These are phyloP conservation scores for Camellia oleifera DNA, from an alignment of 179 eudicot genomes.

Conservation along the genomic window DNA sequence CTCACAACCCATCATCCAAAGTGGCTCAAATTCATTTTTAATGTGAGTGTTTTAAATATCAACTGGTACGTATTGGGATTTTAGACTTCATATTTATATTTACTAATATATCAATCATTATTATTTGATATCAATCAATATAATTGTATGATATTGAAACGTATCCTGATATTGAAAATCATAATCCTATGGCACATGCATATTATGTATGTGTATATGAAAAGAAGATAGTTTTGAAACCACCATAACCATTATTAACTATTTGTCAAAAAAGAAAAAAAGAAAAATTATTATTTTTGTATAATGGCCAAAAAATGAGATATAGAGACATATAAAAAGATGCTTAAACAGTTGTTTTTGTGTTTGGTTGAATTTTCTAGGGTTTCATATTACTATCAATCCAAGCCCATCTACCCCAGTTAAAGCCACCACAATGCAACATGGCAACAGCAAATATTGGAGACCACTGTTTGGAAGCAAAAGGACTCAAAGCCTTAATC, in stretches of 20 bases:
- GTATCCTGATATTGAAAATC: no score
- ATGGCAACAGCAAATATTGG: slow-evolving; percentile 31
- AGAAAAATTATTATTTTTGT: no score
- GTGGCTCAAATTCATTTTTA: neutral
- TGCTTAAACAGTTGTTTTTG: neutral
- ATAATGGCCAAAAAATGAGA: no score
- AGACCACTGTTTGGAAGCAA: slow-evolving; percentile 52
- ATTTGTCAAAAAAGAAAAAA: no score
- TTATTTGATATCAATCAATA: no score
- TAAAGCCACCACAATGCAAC: slow-evolving; percentile 84
- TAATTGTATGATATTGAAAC: no score
- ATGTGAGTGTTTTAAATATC: no score
- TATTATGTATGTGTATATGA: neutral
- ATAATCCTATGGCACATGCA: neutral
- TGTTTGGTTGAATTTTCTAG: slow-evolving; percentile 26
- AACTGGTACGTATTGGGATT: no score
- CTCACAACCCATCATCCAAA: neutral
- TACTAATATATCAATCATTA: no score
- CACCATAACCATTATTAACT: no score
- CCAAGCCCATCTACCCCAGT: slow-evolving; percentile 87
- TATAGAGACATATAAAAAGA: no score
- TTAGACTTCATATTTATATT: no score
- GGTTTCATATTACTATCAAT: slow-evolving; percentile 83
- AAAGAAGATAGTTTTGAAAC: neutral
- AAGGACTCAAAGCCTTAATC: slow-evolving; percentile 60